These are phyloP conservation scores for Turritis glabra DNA, from an alignment of 345 rosid species.

Conservation along the genomic window DNA sequence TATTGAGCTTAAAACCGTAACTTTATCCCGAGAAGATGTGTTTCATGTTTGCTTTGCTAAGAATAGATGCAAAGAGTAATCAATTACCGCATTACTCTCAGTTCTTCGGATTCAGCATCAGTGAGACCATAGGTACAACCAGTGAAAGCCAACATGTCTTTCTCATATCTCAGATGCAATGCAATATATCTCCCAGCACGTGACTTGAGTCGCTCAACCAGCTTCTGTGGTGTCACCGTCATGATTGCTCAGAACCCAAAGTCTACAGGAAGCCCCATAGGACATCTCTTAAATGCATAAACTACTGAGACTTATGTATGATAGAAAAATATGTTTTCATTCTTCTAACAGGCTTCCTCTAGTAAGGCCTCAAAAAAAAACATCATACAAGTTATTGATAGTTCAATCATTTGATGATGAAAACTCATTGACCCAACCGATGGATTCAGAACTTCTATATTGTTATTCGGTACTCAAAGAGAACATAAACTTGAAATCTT, in stretches of 20 bases:
- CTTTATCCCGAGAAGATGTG: not conserved
- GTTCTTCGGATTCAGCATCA: conserved; percentile 79
- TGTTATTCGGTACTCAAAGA: conserved; percentile 4
- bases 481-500: not conserved
- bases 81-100: conserved; percentile 74
- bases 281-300: conserved; percentile 82
- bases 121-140: conserved; percentile 89
- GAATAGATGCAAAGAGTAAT: conserved; percentile 25
- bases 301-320: conserved; percentile 33
- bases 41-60: not conserved
- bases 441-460: not conserved
- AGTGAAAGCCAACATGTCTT: conserved; percentile 95
- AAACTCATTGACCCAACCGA: not conserved
- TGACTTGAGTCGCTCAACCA: conserved; percentile 83
- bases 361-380: not conserved
- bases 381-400: not conserved
- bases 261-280: conserved; percentile 88
- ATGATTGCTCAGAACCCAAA: conserved; percentile 90
- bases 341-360: not conserved
- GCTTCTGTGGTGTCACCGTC: conserved; percentile 93
- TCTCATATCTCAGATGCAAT: conserved; percentile 93
- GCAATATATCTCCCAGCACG: conserved; percentile 78
- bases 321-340: not conserved
- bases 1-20: not conserved
- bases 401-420: not conserved